These are phyloP conservation scores for Naegleria fowleri DNA, from an alignment of 208 protist species.

Conservation along the genomic window DNA sequence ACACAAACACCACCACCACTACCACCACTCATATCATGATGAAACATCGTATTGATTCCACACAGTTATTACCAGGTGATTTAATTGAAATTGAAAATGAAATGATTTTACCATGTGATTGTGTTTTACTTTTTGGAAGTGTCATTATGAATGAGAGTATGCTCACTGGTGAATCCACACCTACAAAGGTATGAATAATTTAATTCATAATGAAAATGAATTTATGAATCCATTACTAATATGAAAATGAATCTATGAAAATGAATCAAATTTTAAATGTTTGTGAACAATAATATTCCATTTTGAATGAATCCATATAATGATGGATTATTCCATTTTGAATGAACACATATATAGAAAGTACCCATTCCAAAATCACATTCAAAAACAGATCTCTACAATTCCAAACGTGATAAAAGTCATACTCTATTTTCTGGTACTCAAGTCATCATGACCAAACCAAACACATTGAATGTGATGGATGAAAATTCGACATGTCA, in stretches of 20 bases:
- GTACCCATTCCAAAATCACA: constrained; percentile 29
- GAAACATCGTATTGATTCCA: not conserved
- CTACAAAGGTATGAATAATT: constrained; percentile 34
- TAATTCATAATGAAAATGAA: no score
- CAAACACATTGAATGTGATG: not conserved
- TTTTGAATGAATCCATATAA: no score
- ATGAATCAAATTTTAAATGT: no score
- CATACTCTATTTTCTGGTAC: constrained; percentile 48
- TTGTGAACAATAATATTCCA: no score
- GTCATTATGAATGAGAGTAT: constrained; percentile 54
- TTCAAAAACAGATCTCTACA: not conserved
- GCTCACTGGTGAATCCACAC: constrained; percentile 55
- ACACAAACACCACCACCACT: no score
- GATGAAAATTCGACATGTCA: not conserved
- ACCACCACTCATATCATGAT: not conserved
- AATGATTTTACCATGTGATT: constrained; percentile 50
- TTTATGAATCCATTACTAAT: no score
- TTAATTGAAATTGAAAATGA: constrained; percentile 20
- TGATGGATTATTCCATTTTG: no score
- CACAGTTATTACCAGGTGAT: constrained; percentile 21
- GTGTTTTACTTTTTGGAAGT: constrained; percentile 41
- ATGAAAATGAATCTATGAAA: no score
- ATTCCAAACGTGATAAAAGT: not conserved
- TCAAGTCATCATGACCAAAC: constrained; percentile 32
- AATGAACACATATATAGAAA: constrained; percentile 39